Evolutionary conservation across 441 rosid genomes (phyloP).

Genomic region (Erodium trifolium): DNA sequence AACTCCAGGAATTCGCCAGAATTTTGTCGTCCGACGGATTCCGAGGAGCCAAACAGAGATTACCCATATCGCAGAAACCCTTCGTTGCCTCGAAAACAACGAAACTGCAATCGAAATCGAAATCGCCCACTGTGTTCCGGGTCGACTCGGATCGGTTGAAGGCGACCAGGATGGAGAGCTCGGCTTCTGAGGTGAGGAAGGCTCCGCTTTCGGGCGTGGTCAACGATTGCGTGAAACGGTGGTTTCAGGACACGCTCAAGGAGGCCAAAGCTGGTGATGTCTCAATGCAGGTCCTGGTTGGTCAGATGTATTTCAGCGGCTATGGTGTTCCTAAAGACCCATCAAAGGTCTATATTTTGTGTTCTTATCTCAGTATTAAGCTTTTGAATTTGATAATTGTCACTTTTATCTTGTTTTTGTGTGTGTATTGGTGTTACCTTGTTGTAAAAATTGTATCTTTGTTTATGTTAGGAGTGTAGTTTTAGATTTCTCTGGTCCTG

Average conservation of each 20-base stretch:
- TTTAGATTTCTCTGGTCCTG: not conserved
- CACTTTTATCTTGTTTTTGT: not conserved
- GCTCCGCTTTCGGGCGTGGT: conserved; percentile 58
- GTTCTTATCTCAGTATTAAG: not conserved
- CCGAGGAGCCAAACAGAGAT: conserved; percentile 22
- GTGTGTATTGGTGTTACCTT: not conserved
- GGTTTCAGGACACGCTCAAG: conserved; percentile 71
- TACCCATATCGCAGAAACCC: conserved; percentile 28
- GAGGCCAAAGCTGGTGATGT: conserved; percentile 70
- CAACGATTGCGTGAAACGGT: conserved; percentile 57
- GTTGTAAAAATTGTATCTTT: not conserved
- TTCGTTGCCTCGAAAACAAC: conserved; percentile 25
- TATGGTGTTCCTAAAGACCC: conserved; percentile 70
- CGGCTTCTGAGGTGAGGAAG: conserved; percentile 26
- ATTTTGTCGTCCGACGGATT: conserved; percentile 10
- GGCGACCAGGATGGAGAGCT: conserved; percentile 23
- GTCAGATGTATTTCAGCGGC: conserved; percentile 79
- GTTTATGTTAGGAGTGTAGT: not conserved
- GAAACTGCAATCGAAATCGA: conserved; percentile 6
- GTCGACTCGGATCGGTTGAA: conserved; percentile 10
- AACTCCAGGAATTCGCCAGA: conserved; percentile 35
- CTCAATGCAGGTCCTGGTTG: conserved; percentile 76
- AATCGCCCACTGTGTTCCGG: conserved; percentile 25
- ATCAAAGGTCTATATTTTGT: conserved; percentile 37
- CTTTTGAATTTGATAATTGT: not conserved